Conservation (phyloP, 2,329 filamentous ascomycete species). For the Ambrosiella xylebori region DNA sequence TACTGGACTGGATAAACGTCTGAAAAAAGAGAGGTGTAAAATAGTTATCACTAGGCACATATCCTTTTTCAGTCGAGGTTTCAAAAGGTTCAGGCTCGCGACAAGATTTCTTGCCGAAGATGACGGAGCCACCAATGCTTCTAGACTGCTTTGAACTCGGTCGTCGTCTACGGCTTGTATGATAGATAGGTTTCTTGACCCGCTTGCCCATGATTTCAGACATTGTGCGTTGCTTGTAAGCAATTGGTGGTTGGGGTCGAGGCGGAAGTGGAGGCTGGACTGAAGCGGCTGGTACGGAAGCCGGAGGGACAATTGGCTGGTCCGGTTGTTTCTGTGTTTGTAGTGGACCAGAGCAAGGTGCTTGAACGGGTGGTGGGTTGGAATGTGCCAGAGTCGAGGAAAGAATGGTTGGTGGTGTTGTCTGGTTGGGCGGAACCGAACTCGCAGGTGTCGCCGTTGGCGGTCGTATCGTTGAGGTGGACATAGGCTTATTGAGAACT, state of each 20-base stretch:
- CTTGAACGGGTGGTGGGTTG: no score
- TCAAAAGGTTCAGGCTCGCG: slow-evolving; percentile 29
- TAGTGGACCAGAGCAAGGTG: no score
- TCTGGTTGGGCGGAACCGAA: not conserved
- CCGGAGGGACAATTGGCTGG: not conserved
- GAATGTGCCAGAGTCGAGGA: no score
- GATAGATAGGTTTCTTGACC: slow-evolving; percentile 6
- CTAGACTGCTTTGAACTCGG: slow-evolving; percentile 43
- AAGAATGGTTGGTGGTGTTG: no score
- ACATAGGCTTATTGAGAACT: not conserved
- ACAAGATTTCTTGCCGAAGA: slow-evolving; percentile 54
- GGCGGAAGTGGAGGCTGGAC: not conserved
- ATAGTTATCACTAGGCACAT: slow-evolving; percentile 40
- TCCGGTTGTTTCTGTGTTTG: not conserved
- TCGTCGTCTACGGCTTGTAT: slow-evolving; percentile 27
- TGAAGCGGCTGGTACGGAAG: not conserved
- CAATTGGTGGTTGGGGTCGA: not conserved
- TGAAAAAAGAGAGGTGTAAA: slow-evolving; percentile 46
- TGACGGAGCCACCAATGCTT: slow-evolving; percentile 40
- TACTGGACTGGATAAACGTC: slow-evolving; percentile 35
- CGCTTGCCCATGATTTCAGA: slow-evolving; percentile 10
- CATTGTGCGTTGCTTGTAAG: slow-evolving; percentile 9
- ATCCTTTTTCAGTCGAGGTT: slow-evolving; percentile 26
- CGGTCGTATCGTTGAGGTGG: not conserved
- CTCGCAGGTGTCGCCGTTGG: not conserved